Evolutionary conservation across 2,329 filamentous ascomycete species (phyloP).

Genomic region (Xylaria sp.): DNA sequence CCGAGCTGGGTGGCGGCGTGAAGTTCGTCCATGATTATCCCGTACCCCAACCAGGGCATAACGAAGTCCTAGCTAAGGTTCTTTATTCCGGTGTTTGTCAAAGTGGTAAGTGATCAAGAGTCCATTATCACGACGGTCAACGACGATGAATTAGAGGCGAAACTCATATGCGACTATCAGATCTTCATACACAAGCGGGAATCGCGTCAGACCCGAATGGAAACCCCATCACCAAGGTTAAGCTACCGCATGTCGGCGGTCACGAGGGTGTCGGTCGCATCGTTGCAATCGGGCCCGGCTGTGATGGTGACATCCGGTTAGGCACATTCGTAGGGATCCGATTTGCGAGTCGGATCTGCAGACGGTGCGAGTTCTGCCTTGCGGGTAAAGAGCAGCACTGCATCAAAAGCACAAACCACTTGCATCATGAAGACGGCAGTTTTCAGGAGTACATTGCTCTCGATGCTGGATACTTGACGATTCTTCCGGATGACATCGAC

Average conservation of each 20-base stretch:
- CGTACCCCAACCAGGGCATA: constrained; percentile 50
- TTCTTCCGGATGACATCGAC: constrained; percentile 55
- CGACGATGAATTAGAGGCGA: not conserved
- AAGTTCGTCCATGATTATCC: constrained; percentile 51
- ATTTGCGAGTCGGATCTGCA: constrained; percentile 54
- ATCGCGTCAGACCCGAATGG: constrained; percentile 47
- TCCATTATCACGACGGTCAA: not conserved
- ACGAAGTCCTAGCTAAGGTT: constrained; percentile 57
- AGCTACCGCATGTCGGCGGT: constrained; percentile 57
- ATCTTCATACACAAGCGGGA: constrained; percentile 54
- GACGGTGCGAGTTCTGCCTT: constrained; percentile 56
- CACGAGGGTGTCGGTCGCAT: constrained; percentile 58
- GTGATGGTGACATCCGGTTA: constrained; percentile 49
- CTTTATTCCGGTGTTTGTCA: constrained; percentile 58
- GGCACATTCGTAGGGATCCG: constrained; percentile 56
- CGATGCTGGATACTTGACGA: constrained; percentile 56
- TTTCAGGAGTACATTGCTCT: constrained; percentile 57
- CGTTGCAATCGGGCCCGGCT: constrained; percentile 52
- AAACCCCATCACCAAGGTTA: constrained; percentile 56
- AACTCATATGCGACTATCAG: constrained; percentile 37
- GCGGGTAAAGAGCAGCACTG: constrained; percentile 52
- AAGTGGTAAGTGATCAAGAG: constrained; percentile 48
- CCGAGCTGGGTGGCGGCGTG: constrained; percentile 51
- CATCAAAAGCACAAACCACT: constrained; percentile 54
- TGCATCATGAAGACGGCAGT: constrained; percentile 58